Evolutionary conservation across 495 filamentous ascomycete species (phyloP).

Genomic region (Penicillium canariense): DNA sequence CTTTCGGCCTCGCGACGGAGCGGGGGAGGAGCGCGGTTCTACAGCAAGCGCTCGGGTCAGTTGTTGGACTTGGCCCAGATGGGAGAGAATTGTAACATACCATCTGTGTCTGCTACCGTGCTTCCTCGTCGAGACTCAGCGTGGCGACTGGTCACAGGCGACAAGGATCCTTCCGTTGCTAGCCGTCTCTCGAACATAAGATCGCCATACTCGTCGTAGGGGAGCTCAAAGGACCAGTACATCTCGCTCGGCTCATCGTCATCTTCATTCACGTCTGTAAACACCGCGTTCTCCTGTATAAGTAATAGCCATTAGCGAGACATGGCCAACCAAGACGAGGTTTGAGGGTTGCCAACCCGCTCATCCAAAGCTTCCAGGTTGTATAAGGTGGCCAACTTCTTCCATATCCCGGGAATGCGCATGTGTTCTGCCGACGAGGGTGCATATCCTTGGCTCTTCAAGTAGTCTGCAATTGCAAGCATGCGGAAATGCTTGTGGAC

Average conservation of each 20-base stretch:
- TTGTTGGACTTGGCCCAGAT: neutral
- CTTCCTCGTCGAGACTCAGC: conserved; percentile 43
- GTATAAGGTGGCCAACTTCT: conserved; percentile 78
- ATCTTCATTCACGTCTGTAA: conserved; percentile 60
- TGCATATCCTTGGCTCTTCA: conserved; percentile 84
- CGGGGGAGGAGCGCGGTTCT: conserved; percentile 52
- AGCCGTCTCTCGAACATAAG: conserved; percentile 67
- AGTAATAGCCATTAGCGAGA: conserved; percentile 2
- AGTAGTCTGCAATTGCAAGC: conserved; percentile 79
- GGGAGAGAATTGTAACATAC: conserved; percentile 22
- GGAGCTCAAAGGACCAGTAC: conserved; percentile 73
- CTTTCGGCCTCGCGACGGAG: conserved; percentile 46
- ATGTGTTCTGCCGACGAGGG: conserved; percentile 68
- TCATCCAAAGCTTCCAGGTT: conserved; percentile 88
- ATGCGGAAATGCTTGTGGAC: conserved; percentile 98
- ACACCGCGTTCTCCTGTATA: conserved; percentile 48
- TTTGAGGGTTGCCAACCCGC: conserved; percentile 50
- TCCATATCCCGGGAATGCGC: conserved; percentile 86
- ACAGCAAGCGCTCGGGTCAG: conserved; percentile 10
- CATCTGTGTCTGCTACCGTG: conserved; percentile 53
- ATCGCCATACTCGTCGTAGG: conserved; percentile 71
- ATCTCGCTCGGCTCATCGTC: conserved; percentile 52
- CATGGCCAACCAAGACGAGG: too few species aligned
- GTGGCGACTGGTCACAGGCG: conserved; percentile 53
- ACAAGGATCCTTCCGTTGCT: conserved; percentile 56